Evolutionary conservation across 768 basidiomycete species (phyloP), one percentile per base, ranked within the genome.

Genomic region (Russula ochroleuca): DNA sequence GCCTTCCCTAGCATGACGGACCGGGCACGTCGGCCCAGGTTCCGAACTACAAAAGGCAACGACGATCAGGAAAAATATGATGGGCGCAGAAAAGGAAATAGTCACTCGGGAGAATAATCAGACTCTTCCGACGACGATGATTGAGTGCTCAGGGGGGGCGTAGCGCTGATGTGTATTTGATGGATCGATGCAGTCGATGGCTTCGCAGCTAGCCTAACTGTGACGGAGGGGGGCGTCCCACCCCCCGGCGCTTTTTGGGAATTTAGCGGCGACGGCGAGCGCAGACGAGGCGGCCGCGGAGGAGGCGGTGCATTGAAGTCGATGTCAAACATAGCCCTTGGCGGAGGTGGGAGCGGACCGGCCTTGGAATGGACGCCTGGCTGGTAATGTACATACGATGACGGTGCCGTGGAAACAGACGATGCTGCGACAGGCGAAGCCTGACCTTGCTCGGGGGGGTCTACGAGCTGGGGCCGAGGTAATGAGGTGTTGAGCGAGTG

Each of bases 331-430:
- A 78, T 73, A 21, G 85, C 80, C 62, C 84, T 78, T 2, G 88
- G 87, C 10, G 87, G 88, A 37, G 83, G 82, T 33, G 89, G 88
- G 63, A 88, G 78, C 52, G 89, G 88, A 5, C 87, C 86, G 47
- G 88, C 88, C 25, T 81, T 88, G 8, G 87, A 79, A 73, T 91
- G 86, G 2, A 86, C 69, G 54, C 83, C 87, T 53, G 86, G 85
- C 63, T 87, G 81, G 69, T 89, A 88, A 68, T 79, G 74, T 58
- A 85, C 73, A 71, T 83, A 87, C 9, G 80, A 72, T 11, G 79
- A 76, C 21, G 70, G 65, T n/a, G 51, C 43, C 2, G 43, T 10
- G 19, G 63, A 61, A 33, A 38, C 41, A 8, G 65, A 15, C 11
- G 61, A 3, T 1, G 56, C 6, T n/a, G 50, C 17, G 10, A 45